Evolutionary conservation across 306 rosid species (phyloP).

Genomic region (Cyclanthera cordifolia): DNA sequence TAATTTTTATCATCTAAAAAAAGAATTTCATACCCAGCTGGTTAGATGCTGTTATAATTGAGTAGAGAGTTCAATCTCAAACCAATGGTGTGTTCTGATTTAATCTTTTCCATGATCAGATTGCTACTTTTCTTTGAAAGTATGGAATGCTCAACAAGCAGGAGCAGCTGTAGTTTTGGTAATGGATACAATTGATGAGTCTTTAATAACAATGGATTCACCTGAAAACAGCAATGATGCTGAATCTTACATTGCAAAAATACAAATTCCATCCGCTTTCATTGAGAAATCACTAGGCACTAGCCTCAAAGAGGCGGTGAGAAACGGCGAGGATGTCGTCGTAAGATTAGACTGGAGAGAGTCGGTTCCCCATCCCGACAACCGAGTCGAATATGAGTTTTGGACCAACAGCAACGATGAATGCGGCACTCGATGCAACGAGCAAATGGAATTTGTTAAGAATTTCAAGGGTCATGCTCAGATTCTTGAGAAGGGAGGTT

Average conservation of each 20-base stretch:
- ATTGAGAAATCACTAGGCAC: constrained; percentile 63
- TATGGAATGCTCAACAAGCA: constrained; percentile 81
- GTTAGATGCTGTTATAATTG: no score
- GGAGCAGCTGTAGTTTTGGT: constrained; percentile 93
- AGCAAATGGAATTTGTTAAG: constrained; percentile 77
- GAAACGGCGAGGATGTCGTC: constrained; percentile 37
- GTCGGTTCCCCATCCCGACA: constrained; percentile 78
- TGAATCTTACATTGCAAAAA: constrained; percentile 60
- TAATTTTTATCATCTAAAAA: neutral
- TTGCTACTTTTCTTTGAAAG: constrained; percentile 83
- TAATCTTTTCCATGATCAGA: constrained; percentile 26
- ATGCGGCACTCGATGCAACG: constrained; percentile 85
- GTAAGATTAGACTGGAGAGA: constrained; percentile 81
- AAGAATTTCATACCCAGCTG: neutral
- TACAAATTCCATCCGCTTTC: constrained; percentile 64
- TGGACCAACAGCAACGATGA: constrained; percentile 98
- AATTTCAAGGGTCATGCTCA: constrained; percentile 89
- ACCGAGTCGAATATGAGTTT: constrained; percentile 79
- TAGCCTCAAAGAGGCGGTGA: constrained; percentile 41
- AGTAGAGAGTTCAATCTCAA: neutral
- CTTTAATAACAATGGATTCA: constrained; percentile 79
- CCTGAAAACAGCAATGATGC: constrained; percentile 51
- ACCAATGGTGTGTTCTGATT: neutral
- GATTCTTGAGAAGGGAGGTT: constrained; percentile 84
- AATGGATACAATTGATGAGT: constrained; percentile 44